Evolutionary conservation across 1,284 basidiomycete genomes (phyloP), one percentile per base, ranked within the genome.

Genomic region (Clitocybe nebularis): DNA sequence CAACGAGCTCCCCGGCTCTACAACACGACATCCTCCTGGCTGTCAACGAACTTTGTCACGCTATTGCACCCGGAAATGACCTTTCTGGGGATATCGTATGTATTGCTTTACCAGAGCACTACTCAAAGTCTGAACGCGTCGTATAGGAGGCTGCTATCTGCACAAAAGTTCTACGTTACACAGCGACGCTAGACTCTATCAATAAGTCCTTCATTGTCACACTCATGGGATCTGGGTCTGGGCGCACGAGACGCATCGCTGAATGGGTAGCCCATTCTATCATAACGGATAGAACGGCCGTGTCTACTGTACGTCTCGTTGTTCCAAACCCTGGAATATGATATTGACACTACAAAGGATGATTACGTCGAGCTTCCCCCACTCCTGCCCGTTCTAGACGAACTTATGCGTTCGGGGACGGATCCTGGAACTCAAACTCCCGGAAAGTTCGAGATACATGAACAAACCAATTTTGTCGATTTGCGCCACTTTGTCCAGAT

Each of bases 391-490:
- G 49, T 83, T 8, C 54, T 74, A n/a, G 59, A 63, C 4, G 56
- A 73, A 11, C 59, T 76, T n/a, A 58, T 67, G 9, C 43, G 45
- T 17, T 10, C 55, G 24, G 34, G 58, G 5, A 44, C 49, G 21
- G 53, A 39, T 0, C 36, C 51, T 3, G 39, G 41, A 17, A 36
- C 55, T 13, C 23, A 38, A 29, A 38, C 41, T 32, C 45, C 54
- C 26, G 63, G 64, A 23, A 54, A 71, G 36, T 77, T 79, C 50
- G 72, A 75, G 29, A 55, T 76, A 32, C 49, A 67, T 14, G 66
- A 71, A 16, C 61, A 69, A 2, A 74, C 72, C 2, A 74, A 84
- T 53, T 87, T 79, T 50, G 70, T 76, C 25, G 70, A 75, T 36
- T 67, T 89, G 53, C 61, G 67, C 3, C 69, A 71, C 52, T 65